Evolutionary conservation across 148 eudicot genomes (phyloP).

Genomic region (Rhododendron vialii): DNA sequence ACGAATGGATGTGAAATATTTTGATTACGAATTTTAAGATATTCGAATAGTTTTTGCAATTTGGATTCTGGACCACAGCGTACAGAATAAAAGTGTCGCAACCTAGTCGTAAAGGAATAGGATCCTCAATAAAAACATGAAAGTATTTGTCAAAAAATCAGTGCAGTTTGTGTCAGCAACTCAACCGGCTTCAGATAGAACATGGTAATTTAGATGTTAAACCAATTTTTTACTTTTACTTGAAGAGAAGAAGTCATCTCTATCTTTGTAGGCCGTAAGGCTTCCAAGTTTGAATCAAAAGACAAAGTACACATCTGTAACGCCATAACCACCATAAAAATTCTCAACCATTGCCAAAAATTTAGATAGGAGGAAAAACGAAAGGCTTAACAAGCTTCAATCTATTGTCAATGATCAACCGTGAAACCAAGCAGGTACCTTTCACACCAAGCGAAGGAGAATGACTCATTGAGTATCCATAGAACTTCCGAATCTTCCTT

Average conservation of each 20-base stretch:
- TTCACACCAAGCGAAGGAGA: constrained; percentile 10
- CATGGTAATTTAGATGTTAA: not conserved
- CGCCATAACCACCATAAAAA: not conserved
- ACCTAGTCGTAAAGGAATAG: not conserved
- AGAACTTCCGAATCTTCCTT: constrained; percentile 43
- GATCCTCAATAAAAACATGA: not conserved
- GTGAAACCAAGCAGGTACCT: not conserved
- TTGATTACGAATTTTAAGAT: not conserved
- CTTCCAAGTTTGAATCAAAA: constrained; percentile 3
- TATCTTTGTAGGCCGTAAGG: not conserved
- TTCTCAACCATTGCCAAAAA: constrained; percentile 4
- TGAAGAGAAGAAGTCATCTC: not conserved
- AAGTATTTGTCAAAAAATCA: not conserved
- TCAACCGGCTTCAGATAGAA: not conserved
- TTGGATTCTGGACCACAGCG: not conserved
- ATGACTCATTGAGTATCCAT: constrained; percentile 22
- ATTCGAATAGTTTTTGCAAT: not conserved
- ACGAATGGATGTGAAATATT: not conserved
- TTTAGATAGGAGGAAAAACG: not conserved
- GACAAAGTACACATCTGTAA: not conserved
- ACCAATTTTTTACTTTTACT: not conserved
- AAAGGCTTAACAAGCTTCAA: not conserved
- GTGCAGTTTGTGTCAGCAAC: not conserved
- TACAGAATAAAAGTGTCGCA: not conserved
- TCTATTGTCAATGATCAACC: not conserved